These are phyloP conservation scores for Arachnomyces sp. DNA, from an alignment of 2,329 filamentous ascomycete species.

Conservation along the genomic window DNA sequence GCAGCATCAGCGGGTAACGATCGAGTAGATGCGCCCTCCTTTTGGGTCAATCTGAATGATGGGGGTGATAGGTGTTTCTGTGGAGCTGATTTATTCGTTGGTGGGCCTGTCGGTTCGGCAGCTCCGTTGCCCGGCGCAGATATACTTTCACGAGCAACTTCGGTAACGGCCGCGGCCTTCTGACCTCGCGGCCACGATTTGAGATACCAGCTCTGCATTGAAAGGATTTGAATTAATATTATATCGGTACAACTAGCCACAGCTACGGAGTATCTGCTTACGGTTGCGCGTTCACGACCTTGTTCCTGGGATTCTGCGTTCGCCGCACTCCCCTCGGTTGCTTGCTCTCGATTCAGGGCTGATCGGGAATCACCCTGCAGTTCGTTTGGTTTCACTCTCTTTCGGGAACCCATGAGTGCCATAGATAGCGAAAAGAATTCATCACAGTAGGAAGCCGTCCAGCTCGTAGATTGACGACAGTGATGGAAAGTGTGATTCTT, in stretches of 20 bases:
- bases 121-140: conserved; percentile 33
- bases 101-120: conserved; percentile 27
- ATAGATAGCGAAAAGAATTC: conserved; percentile 25
- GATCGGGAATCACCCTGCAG: conserved; percentile 23
- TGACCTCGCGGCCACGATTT: conserved; percentile 38
- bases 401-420: conserved; percentile 35
- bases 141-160: conserved; percentile 43
- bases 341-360: conserved; percentile 15
- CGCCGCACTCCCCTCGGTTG: conserved; percentile 5
- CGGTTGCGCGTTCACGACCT: conserved; percentile 15
- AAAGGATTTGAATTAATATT: neutral
- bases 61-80: conserved; percentile 23
- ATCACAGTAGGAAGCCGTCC: conserved; percentile 21
- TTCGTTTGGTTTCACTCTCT: conserved; percentile 35
- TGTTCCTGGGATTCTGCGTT: conserved; percentile 15
- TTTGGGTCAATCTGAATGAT: conserved; percentile 36
- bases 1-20: conserved; percentile 38
- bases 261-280: conserved; percentile 24
- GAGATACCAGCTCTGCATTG: conserved; percentile 34
- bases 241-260: conserved; percentile 8
- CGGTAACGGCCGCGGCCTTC: conserved; percentile 41
- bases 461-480: too few relatives aligned
- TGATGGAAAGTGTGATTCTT: too few relatives aligned
- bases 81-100: conserved; percentile 20
- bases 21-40: conserved; percentile 31